phyloP scores from a whole-genome alignment of 352 stramenopile species.

The Pythium pyrilobum region DNA sequence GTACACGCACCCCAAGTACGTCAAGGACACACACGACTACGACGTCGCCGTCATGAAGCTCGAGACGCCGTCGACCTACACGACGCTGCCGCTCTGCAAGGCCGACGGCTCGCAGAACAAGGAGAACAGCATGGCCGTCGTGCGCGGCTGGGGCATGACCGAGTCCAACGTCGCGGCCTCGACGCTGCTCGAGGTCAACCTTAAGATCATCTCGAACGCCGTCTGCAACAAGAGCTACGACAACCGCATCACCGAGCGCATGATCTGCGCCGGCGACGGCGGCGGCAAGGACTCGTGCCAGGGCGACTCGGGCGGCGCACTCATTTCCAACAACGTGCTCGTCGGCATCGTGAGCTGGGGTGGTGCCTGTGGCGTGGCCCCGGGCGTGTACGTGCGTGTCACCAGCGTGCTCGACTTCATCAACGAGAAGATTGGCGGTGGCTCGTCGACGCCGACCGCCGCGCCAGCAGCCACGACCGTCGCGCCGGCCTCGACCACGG shows the following conservation, averaged over 20 bases:
- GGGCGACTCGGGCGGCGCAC: conserved; percentile 57
- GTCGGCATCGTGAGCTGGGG: conserved; percentile 70
- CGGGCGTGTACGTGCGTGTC: conserved; percentile 55
- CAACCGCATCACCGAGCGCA: conserved; percentile 49
- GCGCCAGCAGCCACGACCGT: not conserved
- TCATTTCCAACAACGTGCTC: conserved; percentile 45
- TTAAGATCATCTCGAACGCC: conserved; percentile 49
- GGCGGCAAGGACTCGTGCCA: conserved; percentile 51
- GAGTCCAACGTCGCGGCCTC: conserved; percentile 33
- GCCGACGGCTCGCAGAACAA: conserved; percentile 46
- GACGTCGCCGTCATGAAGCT: conserved; percentile 60
- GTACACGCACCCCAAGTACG: conserved; percentile 51
- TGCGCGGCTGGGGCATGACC: conserved; percentile 56
- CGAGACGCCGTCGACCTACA: conserved; percentile 28
- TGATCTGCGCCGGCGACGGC: conserved; percentile 53
- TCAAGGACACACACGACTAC: conserved; percentile 41
- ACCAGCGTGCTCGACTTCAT: conserved; percentile 51
- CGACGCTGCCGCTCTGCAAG: conserved; percentile 27
- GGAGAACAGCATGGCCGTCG: conserved; percentile 42
- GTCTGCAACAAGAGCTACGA: conserved; percentile 55
- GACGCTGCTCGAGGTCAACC: conserved; percentile 46
- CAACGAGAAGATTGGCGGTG: conserved; percentile 37
- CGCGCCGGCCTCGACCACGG: not conserved
- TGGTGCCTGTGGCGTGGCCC: conserved; percentile 39
- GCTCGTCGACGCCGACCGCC: conserved; percentile 15